Percentiles rank a stretch among this genome's conserved stretches.
Conservation (phyloP, 1,139 yeast species). For the Wickerhamiella infanticola region DNA sequence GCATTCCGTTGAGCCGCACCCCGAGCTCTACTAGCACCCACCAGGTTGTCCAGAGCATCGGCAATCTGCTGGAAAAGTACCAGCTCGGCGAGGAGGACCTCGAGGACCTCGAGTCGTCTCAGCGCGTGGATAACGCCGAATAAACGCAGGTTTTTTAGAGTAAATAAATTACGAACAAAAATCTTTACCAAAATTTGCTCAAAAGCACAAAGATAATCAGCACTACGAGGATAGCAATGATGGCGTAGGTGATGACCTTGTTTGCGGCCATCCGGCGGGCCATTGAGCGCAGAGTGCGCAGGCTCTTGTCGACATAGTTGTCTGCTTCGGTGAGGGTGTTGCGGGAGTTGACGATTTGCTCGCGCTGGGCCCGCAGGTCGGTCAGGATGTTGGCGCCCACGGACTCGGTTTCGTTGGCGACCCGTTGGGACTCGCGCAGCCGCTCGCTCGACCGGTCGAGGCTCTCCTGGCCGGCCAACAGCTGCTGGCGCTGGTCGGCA, state of each 20-base stretch:
- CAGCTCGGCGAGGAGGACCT: constrained; percentile 10
- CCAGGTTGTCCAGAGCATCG: constrained; percentile 13
- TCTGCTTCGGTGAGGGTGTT: constrained; percentile 81
- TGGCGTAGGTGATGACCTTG: constrained; percentile 85
- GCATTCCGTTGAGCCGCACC: constrained; percentile 8
- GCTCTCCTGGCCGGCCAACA: constrained; percentile 63
- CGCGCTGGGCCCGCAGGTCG: constrained; percentile 85
- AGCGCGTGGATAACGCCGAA: neutral
- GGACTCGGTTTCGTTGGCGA: constrained; percentile 83
- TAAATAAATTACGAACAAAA: no score
- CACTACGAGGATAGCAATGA: constrained; percentile 72
- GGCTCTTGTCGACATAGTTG: constrained; percentile 77
- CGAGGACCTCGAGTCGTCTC: constrained; percentile 8
- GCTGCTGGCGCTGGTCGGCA: constrained; percentile 65
- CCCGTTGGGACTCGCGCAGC: constrained; percentile 71
- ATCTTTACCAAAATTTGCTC: constrained; percentile 54
- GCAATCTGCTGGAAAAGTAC: constrained; percentile 12
- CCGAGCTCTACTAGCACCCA: constrained; percentile 6
- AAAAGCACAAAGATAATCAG: constrained; percentile 75
- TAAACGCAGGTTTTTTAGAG: neutral
- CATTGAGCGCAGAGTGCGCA: constrained; percentile 81
- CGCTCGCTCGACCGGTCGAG: constrained; percentile 74
- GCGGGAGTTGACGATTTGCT: constrained; percentile 74
- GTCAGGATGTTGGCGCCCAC: constrained; percentile 84
- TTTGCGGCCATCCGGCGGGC: constrained; percentile 90